Conservation (phyloP, 495 filamentous ascomycete genomes). For the Endocarpon pusillum region DNA sequence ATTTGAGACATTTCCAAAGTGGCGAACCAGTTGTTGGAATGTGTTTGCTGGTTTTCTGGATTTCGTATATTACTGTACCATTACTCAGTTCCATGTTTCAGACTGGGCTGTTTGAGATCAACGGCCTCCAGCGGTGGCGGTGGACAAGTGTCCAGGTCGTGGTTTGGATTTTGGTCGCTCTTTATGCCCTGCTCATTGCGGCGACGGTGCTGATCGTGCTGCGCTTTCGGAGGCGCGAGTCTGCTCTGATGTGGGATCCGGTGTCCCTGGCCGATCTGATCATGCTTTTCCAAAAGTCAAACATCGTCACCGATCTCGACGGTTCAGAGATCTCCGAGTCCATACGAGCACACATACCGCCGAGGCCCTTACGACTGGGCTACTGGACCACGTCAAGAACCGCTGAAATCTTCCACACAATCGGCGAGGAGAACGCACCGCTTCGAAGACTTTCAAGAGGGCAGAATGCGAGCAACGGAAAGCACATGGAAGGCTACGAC, state of each 20-base stretch:
- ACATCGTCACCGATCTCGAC: conserved; percentile 52
- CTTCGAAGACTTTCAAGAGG: conserved; percentile 39
- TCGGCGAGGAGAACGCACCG: conserved; percentile 42
- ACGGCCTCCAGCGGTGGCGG: conserved; percentile 37
- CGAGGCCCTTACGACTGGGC: conserved; percentile 48
- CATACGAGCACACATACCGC: conserved; percentile 27
- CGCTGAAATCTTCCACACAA: conserved; percentile 42
- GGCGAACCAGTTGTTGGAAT: conserved; percentile 37
- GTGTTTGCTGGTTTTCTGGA: conserved; percentile 40
- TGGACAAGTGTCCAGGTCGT: conserved; percentile 65
- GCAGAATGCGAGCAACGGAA: conserved; percentile 20
- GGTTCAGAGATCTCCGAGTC: conserved; percentile 35
- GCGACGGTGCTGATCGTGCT: conserved; percentile 37
- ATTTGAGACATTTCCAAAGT: conserved; percentile 35
- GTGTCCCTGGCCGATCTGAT: conserved; percentile 64
- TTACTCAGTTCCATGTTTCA: conserved; percentile 49
- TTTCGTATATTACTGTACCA: conserved; percentile 45
- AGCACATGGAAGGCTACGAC: too few species aligned
- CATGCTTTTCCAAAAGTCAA: conserved; percentile 59
- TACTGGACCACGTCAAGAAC: conserved; percentile 60
- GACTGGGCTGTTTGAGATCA: conserved; percentile 26
- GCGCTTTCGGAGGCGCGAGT: conserved; percentile 32
- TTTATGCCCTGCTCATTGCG: conserved; percentile 50
- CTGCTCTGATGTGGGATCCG: conserved; percentile 74
- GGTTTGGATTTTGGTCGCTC: conserved; percentile 58